Percentiles rank a stretch among this genome's conserved stretches.
phyloP scores from a whole-genome alignment of 768 basidiomycete genomes.

The Amanita muscaria region DNA sequence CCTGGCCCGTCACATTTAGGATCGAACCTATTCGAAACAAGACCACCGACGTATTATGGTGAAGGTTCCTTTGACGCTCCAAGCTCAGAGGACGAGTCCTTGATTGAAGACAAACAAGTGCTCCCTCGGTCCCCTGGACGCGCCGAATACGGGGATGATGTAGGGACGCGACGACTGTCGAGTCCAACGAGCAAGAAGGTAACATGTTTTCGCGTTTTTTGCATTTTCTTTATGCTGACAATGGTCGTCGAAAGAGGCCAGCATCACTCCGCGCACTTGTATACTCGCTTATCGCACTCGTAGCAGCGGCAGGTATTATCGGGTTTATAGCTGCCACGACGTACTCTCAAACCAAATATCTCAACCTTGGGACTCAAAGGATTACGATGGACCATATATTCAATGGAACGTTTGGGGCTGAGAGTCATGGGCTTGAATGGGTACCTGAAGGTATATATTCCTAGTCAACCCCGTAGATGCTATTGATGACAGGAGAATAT shows the following conservation, averaged over 20 bases:
- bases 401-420: conserved; percentile 74
- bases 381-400: conserved; percentile 87
- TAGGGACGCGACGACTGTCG: neutral
- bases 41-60: conserved; percentile 49
- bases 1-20: neutral
- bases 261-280: conserved; percentile 55
- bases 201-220: too few relatives aligned
- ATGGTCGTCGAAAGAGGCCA: conserved; percentile 30
- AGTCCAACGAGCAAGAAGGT: neutral
- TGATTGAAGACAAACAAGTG: conserved; percentile 37
- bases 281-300: conserved; percentile 48
- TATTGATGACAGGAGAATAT: too few relatives aligned
- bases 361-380: conserved; percentile 46
- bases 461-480: neutral
- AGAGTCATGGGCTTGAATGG: conserved; percentile 58
- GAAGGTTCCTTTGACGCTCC: conserved; percentile 73
- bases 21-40: neutral
- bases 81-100: conserved; percentile 65
- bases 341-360: conserved; percentile 52
- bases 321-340: conserved; percentile 71
- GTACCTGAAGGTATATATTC: conserved; percentile 73
- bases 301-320: conserved; percentile 55
- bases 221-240: too few relatives aligned
- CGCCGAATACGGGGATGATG: conserved; percentile 14
- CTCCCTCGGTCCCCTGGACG: conserved; percentile 5